Percentiles rank a stretch among this genome's conserved stretches.
Evolutionary conservation across 257 asterid genomes (phyloP).

Genomic region (Gentiana dahurica): DNA sequence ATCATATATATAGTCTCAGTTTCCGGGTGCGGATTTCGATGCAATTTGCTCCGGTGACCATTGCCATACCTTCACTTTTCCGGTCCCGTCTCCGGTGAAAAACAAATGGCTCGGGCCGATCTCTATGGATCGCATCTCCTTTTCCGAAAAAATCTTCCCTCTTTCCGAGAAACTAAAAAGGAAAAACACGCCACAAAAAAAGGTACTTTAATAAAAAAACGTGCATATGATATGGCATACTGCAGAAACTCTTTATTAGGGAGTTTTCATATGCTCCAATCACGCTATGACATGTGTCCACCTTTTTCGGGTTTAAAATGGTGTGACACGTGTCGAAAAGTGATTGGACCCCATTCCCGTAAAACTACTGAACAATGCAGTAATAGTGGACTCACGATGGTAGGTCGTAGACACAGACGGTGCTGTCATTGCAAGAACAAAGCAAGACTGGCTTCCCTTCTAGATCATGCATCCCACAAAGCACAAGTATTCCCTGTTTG

Average conservation of each 20-base stretch:
- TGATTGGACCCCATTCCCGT: too few species aligned
- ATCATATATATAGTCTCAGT: too few species aligned
- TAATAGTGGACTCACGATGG: slow-evolving; percentile 62
- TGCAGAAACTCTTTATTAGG: neutral
- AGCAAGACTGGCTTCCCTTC: slow-evolving; percentile 86
- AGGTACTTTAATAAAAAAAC: too few species aligned
- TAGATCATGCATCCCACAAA: slow-evolving; percentile 92
- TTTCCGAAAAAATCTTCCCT: slow-evolving; percentile 71
- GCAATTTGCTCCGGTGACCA: slow-evolving; percentile 54
- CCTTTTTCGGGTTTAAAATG: too few species aligned
- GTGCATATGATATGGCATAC: neutral
- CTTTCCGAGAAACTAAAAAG: slow-evolving; percentile 61
- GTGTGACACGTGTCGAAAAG: too few species aligned
- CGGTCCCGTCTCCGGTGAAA: slow-evolving; percentile 92
- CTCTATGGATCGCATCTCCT: slow-evolving; percentile 75
- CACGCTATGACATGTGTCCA: too few species aligned
- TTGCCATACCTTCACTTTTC: slow-evolving; percentile 82
- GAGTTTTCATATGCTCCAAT: too few species aligned
- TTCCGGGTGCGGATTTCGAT: slow-evolving; percentile 1
- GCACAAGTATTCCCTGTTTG: slow-evolving; percentile 71
- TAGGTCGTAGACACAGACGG: slow-evolving; percentile 65
- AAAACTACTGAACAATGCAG: too few species aligned
- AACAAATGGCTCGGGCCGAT: slow-evolving; percentile 80
- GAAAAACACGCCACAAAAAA: neutral
- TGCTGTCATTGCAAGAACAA: slow-evolving; percentile 77